phyloP scores from a whole-genome alignment of 139 green algal species.

The Chlamydomonas sp. region DNA sequence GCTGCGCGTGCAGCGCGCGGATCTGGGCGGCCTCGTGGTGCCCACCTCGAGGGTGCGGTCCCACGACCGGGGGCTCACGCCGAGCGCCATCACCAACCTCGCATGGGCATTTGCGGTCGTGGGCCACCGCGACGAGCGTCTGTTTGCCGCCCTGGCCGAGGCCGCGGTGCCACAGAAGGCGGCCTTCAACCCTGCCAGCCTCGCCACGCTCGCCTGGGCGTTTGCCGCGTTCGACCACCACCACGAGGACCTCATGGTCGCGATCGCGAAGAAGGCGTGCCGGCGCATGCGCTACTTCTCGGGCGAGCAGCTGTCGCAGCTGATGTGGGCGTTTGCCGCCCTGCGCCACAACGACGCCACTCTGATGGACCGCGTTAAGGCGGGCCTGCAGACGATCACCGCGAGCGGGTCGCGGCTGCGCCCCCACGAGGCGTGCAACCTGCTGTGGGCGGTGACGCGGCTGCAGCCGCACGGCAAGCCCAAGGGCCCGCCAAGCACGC shows the following conservation, averaged over 20 bases:
- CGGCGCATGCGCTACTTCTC: constrained; percentile 4
- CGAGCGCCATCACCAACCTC: constrained; percentile 5
- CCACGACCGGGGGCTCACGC: neutral
- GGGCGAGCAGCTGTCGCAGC: constrained; percentile 5
- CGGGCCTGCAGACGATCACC: neutral
- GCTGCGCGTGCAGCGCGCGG: too few species aligned
- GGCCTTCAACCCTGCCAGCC: constrained; percentile 3
- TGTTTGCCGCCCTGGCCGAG: constrained; percentile 12
- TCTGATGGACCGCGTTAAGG: constrained; percentile 3
- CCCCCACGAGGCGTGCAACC: too few species aligned
- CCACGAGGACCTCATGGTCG: neutral
- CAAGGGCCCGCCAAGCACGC: too few species aligned
- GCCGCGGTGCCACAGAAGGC: constrained; percentile 11
- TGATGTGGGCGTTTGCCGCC: neutral
- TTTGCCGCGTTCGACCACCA: constrained; percentile 1
- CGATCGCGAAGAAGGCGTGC: constrained; percentile 8
- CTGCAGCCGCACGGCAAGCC: too few species aligned
- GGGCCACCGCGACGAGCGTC: neutral
- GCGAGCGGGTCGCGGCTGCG: too few species aligned
- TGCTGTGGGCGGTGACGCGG: too few species aligned
- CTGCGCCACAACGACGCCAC: neutral
- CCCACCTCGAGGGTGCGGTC: too few species aligned
- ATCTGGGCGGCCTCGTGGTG: too few species aligned
- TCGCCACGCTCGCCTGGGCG: constrained; percentile 7
- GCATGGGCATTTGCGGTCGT: constrained; percentile 11